phyloP scores from a whole-genome alignment of 1,284 basidiomycete genomes.

The Melanopsichium pennsylvanicum region DNA sequence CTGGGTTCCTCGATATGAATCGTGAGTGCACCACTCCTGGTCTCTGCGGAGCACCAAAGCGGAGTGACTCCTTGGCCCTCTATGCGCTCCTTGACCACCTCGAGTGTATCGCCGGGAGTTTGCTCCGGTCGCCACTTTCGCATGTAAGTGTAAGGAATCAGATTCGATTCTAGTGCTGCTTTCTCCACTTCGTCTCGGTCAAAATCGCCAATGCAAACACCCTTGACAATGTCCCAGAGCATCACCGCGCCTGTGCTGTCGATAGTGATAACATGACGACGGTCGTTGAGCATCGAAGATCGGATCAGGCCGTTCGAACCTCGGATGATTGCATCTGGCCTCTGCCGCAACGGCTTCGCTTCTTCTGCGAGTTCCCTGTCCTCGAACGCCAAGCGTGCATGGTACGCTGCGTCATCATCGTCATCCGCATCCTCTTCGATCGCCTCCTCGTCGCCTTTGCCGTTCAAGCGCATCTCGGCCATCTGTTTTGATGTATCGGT shows the following conservation, averaged over 20 bases:
- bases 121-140: constrained; percentile 47
- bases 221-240: constrained; percentile 88
- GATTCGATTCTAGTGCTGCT: constrained; percentile 34
- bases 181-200: constrained; percentile 75
- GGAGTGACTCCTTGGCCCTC: constrained; percentile 88
- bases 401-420: constrained; percentile 28
- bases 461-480: constrained; percentile 14
- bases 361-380: constrained; percentile 82
- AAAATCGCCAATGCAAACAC: constrained; percentile 78
- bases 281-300: constrained; percentile 83
- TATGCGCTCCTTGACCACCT: constrained; percentile 83
- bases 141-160: constrained; percentile 20
- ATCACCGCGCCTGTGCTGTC: constrained; percentile 84
- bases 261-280: constrained; percentile 88
- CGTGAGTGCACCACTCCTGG: constrained; percentile 84
- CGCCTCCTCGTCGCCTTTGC: neutral
- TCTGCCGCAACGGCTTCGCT: constrained; percentile 73
- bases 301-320: constrained; percentile 86
- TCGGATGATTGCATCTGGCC: constrained; percentile 76
- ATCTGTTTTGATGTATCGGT: constrained; percentile 12
- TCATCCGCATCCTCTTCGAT: constrained; percentile 17
- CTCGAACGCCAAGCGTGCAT: constrained; percentile 70
- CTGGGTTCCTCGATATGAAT: constrained; percentile 82
- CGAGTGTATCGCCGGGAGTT: constrained; percentile 74
- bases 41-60: constrained; percentile 88